phyloP scores from a whole-genome alignment of 1,284 basidiomycete species.

The Agaricales sp. region DNA sequence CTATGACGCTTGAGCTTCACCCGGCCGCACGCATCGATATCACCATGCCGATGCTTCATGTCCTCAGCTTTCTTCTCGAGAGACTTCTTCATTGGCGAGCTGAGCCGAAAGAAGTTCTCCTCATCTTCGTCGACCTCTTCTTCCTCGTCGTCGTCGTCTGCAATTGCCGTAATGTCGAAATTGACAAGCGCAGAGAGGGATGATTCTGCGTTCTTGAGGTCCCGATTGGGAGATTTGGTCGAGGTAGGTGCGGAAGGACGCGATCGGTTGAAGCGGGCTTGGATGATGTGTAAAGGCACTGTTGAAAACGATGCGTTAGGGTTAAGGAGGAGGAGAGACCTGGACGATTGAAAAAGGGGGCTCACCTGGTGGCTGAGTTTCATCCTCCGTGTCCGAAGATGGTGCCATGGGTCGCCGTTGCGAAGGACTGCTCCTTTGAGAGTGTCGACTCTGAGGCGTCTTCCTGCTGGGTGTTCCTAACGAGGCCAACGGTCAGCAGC shows the following conservation, averaged over 20 bases:
- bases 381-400: conserved; percentile 30
- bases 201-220: background rate
- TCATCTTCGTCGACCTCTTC: background rate
- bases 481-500: conserved; percentile 1
- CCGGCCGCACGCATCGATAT: background rate
- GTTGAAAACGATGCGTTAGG: background rate
- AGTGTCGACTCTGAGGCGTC: background rate
- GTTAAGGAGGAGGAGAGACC: background rate
- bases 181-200: background rate
- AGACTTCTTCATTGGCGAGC: background rate
- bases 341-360: background rate
- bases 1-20: background rate
- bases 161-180: no score
- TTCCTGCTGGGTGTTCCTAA: background rate
- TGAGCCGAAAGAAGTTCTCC: background rate
- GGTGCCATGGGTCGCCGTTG: conserved; percentile 5
- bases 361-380: conserved; percentile 18
- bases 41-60: background rate
- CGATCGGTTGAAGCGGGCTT: background rate
- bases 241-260: background rate
- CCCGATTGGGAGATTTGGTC: background rate
- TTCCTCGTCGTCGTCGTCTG: background rate
- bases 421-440: no score
- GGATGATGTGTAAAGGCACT: background rate
- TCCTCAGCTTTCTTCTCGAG: background rate